Evolutionary conservation across 2,329 filamentous ascomycete genomes (phyloP).

Genomic region (Xylaria digitata): DNA sequence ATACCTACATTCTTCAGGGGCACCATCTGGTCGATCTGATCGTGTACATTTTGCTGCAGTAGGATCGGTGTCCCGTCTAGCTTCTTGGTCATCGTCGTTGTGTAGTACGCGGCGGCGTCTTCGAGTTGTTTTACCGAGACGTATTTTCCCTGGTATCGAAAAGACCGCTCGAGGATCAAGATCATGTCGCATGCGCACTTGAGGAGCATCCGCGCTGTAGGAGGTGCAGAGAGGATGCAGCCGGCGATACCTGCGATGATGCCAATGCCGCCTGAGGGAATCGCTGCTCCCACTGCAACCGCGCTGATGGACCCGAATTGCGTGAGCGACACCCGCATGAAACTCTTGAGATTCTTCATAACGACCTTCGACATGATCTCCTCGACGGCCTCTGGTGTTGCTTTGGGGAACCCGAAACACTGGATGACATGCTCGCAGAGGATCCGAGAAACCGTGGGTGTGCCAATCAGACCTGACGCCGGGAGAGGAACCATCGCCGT

Average conservation of each 20-base stretch:
- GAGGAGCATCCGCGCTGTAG: slow-evolving; percentile 30
- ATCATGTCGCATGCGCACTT: slow-evolving; percentile 36
- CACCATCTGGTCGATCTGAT: slow-evolving; percentile 22
- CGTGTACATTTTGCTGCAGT: slow-evolving; percentile 28
- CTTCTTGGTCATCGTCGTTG: slow-evolving; percentile 21
- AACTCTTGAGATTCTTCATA: slow-evolving; percentile 22
- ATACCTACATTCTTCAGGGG: slow-evolving; percentile 22
- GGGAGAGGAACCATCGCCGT: slow-evolving; percentile 34
- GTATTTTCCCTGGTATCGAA: slow-evolving; percentile 30
- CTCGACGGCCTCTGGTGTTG: slow-evolving; percentile 30
- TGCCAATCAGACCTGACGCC: slow-evolving; percentile 24
- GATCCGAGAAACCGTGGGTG: slow-evolving; percentile 31
- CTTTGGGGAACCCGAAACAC: slow-evolving; percentile 33
- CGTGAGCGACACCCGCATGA: slow-evolving; percentile 28
- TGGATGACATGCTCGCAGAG: slow-evolving; percentile 32
- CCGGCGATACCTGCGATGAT: slow-evolving; percentile 20
- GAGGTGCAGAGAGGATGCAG: slow-evolving; percentile 25
- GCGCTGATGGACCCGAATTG: slow-evolving; percentile 26
- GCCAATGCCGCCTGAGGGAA: slow-evolving; percentile 26
- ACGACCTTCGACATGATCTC: slow-evolving; percentile 32
- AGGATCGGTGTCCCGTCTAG: slow-evolving; percentile 16
- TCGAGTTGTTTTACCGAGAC: slow-evolving; percentile 33
- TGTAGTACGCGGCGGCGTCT: slow-evolving; percentile 32
- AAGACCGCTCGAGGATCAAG: slow-evolving; percentile 30
- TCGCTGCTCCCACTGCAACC: slow-evolving; percentile 17